Base-by-base conservation (phyloP, 805 yeast species). In the Wickerhamia fluorescens region DNA sequence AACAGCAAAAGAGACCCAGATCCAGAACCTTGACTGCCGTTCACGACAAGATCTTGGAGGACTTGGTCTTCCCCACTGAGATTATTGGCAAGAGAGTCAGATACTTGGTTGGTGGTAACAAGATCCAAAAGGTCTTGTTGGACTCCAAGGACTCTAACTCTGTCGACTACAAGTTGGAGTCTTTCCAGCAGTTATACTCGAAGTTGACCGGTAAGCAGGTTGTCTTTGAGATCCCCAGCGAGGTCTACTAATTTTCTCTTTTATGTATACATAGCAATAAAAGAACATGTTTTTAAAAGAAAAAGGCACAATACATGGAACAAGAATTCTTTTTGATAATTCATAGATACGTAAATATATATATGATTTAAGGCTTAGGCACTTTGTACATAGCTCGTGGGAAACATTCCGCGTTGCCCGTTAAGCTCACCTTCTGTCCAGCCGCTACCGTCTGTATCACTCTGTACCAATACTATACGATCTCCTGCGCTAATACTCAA, bases 181-280 rank as follows among this genome's bases (percentile, higher is more conserved):
- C 97, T 53, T 92, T 89, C 95, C 95, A 89, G 78, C 81, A 95
- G 54, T 88, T 89, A 62, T 89, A 89, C 94, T 73, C 73, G 73
- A 89, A 89, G 78, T 85, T 89, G 71, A 89, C 98, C 61, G 98
- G 98, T 75, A 89, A 92, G 81, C 94, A 88, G 73, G 96, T 92
- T 73, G 92, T 87, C 58, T 89, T 89, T 65, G 97, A 89, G 81
- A 84, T 89, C 61, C 69, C 70, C 51, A 61, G 65, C 53, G 68
- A 63, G 49, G 54, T 51, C 38, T 57, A 56, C 59, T 58, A 60
- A 56, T 42, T 40, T 18, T 18, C 10, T 18, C 10, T 18, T 18
- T 18, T 18, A 8, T 7, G 9, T 18, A 10, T 18, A 18, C 9
- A 18, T 10, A 8, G 20, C 20, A 18, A 18, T n/a, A n/a, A n/a